Percentiles rank a stretch among this genome's conserved stretches.
Conservation (phyloP, 2,329 filamentous ascomycete species). For the Epichloe uncinata region DNA sequence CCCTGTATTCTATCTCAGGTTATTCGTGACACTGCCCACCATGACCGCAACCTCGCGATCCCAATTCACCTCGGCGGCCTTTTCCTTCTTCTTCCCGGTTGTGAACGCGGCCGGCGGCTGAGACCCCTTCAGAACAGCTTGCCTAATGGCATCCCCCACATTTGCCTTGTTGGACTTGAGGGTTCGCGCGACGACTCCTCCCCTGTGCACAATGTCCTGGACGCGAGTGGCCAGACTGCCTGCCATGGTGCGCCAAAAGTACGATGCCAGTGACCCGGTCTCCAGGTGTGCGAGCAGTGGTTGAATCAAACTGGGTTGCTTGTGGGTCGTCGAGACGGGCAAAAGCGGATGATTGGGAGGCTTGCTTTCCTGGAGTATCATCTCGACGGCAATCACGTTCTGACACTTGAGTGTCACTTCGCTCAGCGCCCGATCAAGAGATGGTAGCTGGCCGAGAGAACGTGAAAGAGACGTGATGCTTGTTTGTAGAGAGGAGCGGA, state of each 20-base stretch:
- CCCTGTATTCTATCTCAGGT: constrained; percentile 23
- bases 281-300: constrained; percentile 68
- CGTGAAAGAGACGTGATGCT: constrained; percentile 63
- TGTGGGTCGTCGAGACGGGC: constrained; percentile 22
- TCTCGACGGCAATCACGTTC: constrained; percentile 78
- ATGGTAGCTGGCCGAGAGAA: constrained; percentile 66
- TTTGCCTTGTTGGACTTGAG: constrained; percentile 61
- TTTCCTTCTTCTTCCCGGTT: constrained; percentile 29
- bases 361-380: constrained; percentile 56
- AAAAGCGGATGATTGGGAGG: constrained; percentile 58
- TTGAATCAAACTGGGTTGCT: constrained; percentile 45
- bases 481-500: constrained; percentile 67
- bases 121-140: constrained; percentile 70
- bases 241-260: constrained; percentile 88
- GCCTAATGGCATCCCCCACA: constrained; percentile 62
- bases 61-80: constrained; percentile 46
- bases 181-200: constrained; percentile 72
- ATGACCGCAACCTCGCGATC: constrained; percentile 91
- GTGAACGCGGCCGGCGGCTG: constrained; percentile 46
- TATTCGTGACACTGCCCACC: constrained; percentile 67
- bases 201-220: constrained; percentile 70
- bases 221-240: constrained; percentile 63
- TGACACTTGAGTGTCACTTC: constrained; percentile 80
- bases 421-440: constrained; percentile 64
- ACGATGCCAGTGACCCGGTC: constrained; percentile 73